Conservation (phyloP, 192 early-diverging fungal species). For the Podila verticillata region DNA sequence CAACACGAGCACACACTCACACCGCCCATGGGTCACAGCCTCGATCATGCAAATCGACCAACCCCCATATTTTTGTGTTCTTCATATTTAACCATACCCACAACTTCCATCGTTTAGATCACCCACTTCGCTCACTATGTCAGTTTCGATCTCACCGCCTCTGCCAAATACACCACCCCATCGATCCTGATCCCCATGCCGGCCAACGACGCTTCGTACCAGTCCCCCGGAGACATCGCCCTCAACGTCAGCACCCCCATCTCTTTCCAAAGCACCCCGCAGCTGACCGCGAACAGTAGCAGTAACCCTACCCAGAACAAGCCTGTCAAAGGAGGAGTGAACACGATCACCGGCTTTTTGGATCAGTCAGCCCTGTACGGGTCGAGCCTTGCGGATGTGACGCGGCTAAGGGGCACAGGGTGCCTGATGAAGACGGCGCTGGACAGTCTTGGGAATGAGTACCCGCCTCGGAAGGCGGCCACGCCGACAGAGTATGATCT, state of each 20-base stretch:
- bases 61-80: neutral
- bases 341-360: neutral
- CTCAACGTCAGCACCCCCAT: neutral
- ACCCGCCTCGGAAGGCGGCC: neutral
- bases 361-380: neutral
- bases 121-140: neutral
- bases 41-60: too few relatives aligned
- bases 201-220: neutral
- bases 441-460: neutral
- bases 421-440: neutral
- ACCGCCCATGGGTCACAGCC: too few relatives aligned
- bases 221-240: neutral
- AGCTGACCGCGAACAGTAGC: neutral
- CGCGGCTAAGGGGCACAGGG: neutral
- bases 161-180: neutral
- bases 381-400: neutral
- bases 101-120: neutral
- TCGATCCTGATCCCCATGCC: neutral
- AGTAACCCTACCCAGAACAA: neutral
- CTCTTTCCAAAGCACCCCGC: neutral
- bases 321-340: neutral
- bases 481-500: neutral
- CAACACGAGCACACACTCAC: too few relatives aligned
- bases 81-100: neutral
- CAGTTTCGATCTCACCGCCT: neutral